Base-by-base conservation (phyloP, 257 asterid species). In the Petunia axillaris region DNA sequence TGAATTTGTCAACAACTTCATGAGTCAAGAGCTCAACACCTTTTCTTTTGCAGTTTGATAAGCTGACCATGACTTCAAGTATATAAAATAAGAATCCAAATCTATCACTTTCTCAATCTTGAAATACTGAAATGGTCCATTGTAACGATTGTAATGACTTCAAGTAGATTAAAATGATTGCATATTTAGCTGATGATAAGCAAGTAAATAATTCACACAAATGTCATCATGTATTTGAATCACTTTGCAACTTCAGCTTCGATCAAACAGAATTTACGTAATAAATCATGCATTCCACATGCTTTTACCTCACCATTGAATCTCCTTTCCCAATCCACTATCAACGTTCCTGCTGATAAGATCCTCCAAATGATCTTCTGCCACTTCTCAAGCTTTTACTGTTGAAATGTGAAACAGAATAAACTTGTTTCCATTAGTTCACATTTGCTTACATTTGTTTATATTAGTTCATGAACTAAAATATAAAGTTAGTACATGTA, bases 1-100 rank as follows among this genome's bases (percentile, higher is more conserved):
- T 87, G 74, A 92, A 85, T 43, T 82, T 87, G 59, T 85, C 83
- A 63, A 93, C 82, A 60, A 92, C 85, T 38, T 77, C 76, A 3
- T 88, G 89, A 1, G 64, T 83, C 90, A 93, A 79, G 65, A 92
- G 65, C 79, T 90, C 97, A 70, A 92, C 91, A 35, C 98, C 96
- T 80, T 91, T 37, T 77, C 88, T 84, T 89, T 93, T 14, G 98
- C 98, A 68, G 87, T 85, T 73, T 90, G 25, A 25, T 25, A 25
- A 25, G 25, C 25, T 25, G 25, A 25, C 25, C 25, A 25, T 25
- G 25, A 25, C 25, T 25, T 25, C 25, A 25, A 25, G 25, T 25
- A 25, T 25, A 25, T 25, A 25, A 25, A 25, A 25, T n/a, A 87
- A 4, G 79, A 87, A 77, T 92, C 96, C 55, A 93, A 80, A 25